phyloP scores from a whole-genome alignment of 192 early-diverging fungal genomes.

The Podila epigama region DNA sequence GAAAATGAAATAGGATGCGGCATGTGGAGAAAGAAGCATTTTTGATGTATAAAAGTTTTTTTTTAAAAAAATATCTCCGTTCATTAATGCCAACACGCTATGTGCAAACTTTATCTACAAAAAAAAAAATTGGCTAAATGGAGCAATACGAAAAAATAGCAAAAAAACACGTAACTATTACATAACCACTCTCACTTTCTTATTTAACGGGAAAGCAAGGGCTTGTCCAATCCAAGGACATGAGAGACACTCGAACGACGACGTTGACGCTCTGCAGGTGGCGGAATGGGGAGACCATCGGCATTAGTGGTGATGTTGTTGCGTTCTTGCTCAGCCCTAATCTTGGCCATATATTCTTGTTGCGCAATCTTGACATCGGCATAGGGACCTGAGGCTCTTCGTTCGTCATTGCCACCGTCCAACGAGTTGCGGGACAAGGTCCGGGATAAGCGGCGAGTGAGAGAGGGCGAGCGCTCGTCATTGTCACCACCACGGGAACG shows the following conservation, averaged over 20 bases:
- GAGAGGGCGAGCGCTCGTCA: background rate
- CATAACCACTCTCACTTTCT: background rate
- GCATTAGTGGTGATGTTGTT: slow-evolving; percentile 5
- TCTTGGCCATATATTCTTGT: background rate
- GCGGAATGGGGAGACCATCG: slow-evolving; percentile 9
- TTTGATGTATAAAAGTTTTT: too few relatives aligned
- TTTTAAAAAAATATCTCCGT: too few relatives aligned
- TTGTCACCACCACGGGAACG: background rate
- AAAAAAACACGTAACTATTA: too few relatives aligned
- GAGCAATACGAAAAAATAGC: too few relatives aligned
- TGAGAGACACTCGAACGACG: slow-evolving; percentile 10
- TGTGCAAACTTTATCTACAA: too few relatives aligned
- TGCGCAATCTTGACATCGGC: slow-evolving; percentile 14
- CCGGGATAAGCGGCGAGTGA: slow-evolving; percentile 10
- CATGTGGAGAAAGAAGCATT: too few relatives aligned
- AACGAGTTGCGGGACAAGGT: slow-evolving; percentile 4
- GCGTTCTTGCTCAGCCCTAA: slow-evolving; percentile 13
- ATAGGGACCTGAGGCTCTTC: slow-evolving; percentile 4
- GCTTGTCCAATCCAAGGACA: slow-evolving; percentile 15
- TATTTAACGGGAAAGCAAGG: slow-evolving; percentile 6
- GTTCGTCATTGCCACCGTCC: background rate
- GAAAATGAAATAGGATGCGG: too few relatives aligned
- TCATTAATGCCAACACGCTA: too few relatives aligned
- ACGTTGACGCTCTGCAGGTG: background rate
- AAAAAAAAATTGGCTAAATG: too few relatives aligned